These are phyloP conservation scores for Aspergillus ochraceus DNA, from an alignment of 2,329 filamentous ascomycete genomes.

Conservation along the genomic window DNA sequence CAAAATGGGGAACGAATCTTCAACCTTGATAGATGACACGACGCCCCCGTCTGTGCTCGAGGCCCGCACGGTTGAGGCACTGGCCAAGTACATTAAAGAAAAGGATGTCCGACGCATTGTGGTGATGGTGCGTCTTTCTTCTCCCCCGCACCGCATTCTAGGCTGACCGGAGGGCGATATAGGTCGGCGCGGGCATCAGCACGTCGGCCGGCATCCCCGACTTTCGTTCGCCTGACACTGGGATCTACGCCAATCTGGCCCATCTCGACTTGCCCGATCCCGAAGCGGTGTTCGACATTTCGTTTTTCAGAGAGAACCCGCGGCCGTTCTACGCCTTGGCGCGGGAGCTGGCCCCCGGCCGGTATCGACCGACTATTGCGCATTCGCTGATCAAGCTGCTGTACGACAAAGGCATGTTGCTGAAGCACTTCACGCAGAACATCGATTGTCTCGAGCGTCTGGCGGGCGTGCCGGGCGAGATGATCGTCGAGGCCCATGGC, in stretches of 20 bases:
- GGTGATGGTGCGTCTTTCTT: constrained; percentile 61
- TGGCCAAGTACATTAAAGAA: constrained; percentile 78
- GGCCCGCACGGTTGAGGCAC: constrained; percentile 67
- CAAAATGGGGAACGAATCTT: constrained; percentile 83
- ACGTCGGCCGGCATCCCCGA: constrained; percentile 69
- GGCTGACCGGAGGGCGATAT: neutral
- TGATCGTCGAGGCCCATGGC: constrained; percentile 90
- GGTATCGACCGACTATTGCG: constrained; percentile 82
- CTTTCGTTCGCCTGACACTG: constrained; percentile 89
- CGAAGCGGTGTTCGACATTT: constrained; percentile 92
- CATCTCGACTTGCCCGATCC: constrained; percentile 82
- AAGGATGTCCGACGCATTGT: constrained; percentile 70
- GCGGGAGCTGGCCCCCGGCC: constrained; percentile 87
- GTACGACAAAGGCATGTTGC: constrained; percentile 72
- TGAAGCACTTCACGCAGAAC: constrained; percentile 94
- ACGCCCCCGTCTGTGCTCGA: constrained; percentile 65
- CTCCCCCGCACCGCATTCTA: constrained; percentile 6
- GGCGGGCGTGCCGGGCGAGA: constrained; percentile 77
- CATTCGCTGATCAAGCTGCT: constrained; percentile 87
- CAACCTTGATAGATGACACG: constrained; percentile 63
- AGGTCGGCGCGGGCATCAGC: constrained; percentile 80
- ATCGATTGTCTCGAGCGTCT: constrained; percentile 91
- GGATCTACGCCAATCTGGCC: constrained; percentile 88
- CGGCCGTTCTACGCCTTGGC: constrained; percentile 90
- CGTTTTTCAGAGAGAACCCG: constrained; percentile 81